phyloP scores from a whole-genome alignment of 2,329 filamentous ascomycete species.

The Verticillium dahliae region DNA sequence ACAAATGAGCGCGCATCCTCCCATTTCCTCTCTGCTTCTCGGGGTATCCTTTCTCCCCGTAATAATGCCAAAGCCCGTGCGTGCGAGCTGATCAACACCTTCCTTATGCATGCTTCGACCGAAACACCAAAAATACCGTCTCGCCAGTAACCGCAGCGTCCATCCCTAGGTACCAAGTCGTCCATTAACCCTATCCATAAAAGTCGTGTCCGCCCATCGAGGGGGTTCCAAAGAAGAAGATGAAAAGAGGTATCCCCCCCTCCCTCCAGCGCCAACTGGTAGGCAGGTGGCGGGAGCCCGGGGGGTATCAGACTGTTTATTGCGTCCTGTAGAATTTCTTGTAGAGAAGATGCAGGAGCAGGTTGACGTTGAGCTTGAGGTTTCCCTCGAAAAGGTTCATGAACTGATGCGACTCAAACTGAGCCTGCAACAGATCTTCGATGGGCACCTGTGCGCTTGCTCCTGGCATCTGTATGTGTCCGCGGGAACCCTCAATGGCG shows the following conservation, averaged over 20 bases:
- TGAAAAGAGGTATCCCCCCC: not conserved
- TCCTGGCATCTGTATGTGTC: constrained; percentile 92
- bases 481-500: constrained; percentile 81
- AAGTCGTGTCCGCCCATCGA: not conserved
- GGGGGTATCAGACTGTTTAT: constrained; percentile 24
- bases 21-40: not conserved
- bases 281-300: not conserved
- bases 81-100: not conserved
- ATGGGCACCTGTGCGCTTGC: constrained; percentile 83
- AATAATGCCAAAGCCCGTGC: not conserved
- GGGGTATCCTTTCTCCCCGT: not conserved
- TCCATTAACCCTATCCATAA: not conserved
- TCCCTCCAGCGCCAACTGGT: not conserved
- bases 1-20: not conserved
- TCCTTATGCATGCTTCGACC: not conserved
- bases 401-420: constrained; percentile 95
- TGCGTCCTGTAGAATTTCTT: constrained; percentile 93
- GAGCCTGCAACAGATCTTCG: constrained; percentile 89
- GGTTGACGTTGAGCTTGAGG: constrained; percentile 88
- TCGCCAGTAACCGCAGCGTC: not conserved
- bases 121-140: not conserved
- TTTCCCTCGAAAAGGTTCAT: constrained; percentile 87
- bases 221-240: not conserved
- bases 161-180: not conserved
- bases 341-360: constrained; percentile 93